These are phyloP conservation scores for Candida sanyaensis DNA, from an alignment of 1,139 yeast species.

Conservation along the genomic window DNA sequence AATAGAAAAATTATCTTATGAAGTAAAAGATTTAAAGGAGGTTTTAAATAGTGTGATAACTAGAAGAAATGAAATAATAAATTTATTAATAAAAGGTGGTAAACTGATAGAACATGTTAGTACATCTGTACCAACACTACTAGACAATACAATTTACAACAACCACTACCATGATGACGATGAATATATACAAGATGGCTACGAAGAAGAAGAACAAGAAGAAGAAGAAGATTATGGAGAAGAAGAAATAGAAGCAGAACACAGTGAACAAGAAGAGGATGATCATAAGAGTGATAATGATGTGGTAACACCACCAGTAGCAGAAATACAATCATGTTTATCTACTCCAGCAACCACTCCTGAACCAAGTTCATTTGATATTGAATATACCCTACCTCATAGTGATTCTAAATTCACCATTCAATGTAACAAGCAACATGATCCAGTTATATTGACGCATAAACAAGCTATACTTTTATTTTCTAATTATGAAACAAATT, in stretches of 20 bases:
- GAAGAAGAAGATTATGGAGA: neutral
- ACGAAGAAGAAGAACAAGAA: neutral
- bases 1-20: conserved; percentile 33
- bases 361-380: conserved; percentile 3
- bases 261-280: neutral
- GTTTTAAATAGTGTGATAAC: conserved; percentile 21
- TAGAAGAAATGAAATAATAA: conserved; percentile 27
- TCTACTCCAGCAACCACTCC: conserved; percentile 18
- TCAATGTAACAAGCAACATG: conserved; percentile 9
- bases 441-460: conserved; percentile 26
- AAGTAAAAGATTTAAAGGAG: conserved; percentile 19
- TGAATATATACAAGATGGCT: neutral
- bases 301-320: conserved; percentile 23
- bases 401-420: conserved; percentile 11
- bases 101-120: conserved; percentile 10
- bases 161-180: neutral
- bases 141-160: neutral
- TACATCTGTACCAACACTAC: conserved; percentile 7
- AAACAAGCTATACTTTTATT: conserved; percentile 32
- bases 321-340: conserved; percentile 33
- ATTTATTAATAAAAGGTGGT: conserved; percentile 23
- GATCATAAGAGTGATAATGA: neutral
- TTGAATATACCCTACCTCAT: conserved; percentile 3
- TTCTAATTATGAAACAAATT: conserved; percentile 32
- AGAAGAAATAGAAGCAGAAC: conserved; percentile 1